A percentile compares a stretch with the other conserved stretches of the same genome.
phyloP scores from a whole-genome alignment of 2,329 filamentous ascomycete genomes.

The Pezicula neosporulosa region DNA sequence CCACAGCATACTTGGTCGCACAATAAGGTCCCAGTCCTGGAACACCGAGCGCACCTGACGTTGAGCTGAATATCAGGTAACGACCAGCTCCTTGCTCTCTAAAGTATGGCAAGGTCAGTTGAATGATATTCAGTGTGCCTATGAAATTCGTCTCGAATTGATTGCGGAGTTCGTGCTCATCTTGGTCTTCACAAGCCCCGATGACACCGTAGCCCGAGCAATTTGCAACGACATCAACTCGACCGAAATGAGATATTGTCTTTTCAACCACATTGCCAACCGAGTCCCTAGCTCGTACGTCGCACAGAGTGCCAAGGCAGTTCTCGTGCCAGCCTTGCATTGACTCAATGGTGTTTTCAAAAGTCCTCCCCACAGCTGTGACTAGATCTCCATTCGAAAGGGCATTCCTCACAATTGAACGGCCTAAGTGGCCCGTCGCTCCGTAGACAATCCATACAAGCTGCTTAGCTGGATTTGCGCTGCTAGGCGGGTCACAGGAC shows the following conservation, averaged over 20 bases:
- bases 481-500: conserved; percentile 81
- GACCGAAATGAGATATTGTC: conserved; percentile 72
- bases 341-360: conserved; percentile 69
- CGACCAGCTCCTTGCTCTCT: conserved; percentile 71
- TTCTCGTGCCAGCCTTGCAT: conserved; percentile 70
- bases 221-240: conserved; percentile 86
- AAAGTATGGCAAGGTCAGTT: conserved; percentile 84
- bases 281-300: conserved; percentile 79
- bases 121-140: conserved; percentile 90
- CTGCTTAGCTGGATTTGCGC: conserved; percentile 65
- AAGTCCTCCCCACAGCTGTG: conserved; percentile 77
- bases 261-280: conserved; percentile 68
- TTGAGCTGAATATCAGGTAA: conserved; percentile 94
- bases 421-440: conserved; percentile 94
- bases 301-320: conserved; percentile 80
- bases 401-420: conserved; percentile 80
- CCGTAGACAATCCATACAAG: conserved; percentile 95
- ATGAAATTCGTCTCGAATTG: conserved; percentile 99
- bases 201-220: conserved; percentile 96
- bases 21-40: conserved; percentile 92
- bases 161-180: conserved; percentile 89
- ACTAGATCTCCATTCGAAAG: conserved; percentile 80
- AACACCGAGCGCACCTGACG: conserved; percentile 86
- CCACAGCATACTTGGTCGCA: conserved; percentile 94
- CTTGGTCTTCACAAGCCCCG: conserved; percentile 93